A percentile compares a stretch with the other conserved stretches of the same genome.
Conservation (phyloP, 2,329 filamentous ascomycete genomes). For the Microdochium nivale region DNA sequence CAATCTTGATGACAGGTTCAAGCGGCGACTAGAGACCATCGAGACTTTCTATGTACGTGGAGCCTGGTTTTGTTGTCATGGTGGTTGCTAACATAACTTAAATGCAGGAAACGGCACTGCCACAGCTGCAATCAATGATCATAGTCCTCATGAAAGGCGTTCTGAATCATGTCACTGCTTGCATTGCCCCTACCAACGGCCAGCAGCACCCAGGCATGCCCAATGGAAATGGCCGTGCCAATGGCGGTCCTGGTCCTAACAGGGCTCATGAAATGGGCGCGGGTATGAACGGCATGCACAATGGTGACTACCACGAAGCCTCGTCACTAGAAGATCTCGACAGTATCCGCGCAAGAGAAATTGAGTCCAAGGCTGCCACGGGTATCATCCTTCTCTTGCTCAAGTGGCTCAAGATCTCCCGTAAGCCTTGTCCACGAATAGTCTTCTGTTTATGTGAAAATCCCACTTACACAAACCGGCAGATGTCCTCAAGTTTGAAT, state of each 20-base stretch:
- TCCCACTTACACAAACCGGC: conserved; percentile 9
- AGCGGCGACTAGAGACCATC: conserved; percentile 64
- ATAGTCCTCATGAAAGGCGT: conserved; percentile 90
- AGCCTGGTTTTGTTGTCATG: not conserved
- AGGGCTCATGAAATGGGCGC: conserved; percentile 19
- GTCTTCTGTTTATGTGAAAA: not conserved
- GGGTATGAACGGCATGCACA: conserved; percentile 19
- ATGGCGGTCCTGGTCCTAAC: conserved; percentile 25
- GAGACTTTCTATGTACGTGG: conserved; percentile 76
- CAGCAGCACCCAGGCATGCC: conserved; percentile 34
- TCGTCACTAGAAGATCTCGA: conserved; percentile 67
- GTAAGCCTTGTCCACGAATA: conserved; percentile 42
- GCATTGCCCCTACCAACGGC: conserved; percentile 54
- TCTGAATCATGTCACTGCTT: conserved; percentile 77
- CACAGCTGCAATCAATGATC: conserved; percentile 83
- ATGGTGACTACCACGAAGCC: conserved; percentile 34
- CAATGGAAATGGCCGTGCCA: conserved; percentile 29
- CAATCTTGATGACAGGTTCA: conserved; percentile 42
- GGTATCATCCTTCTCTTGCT: conserved; percentile 77
- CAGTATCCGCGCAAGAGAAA: conserved; percentile 71
- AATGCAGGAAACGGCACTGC: conserved; percentile 60
- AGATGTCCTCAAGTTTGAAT: conserved; percentile 95
- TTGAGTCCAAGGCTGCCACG: conserved; percentile 86
- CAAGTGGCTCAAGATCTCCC: conserved; percentile 95
- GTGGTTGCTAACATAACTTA: not conserved